Evolutionary conservation across 2,329 filamentous ascomycete species (phyloP), one percentile per base, ranked within the genome.

Genomic region (Aureobasidium pullulans): DNA sequence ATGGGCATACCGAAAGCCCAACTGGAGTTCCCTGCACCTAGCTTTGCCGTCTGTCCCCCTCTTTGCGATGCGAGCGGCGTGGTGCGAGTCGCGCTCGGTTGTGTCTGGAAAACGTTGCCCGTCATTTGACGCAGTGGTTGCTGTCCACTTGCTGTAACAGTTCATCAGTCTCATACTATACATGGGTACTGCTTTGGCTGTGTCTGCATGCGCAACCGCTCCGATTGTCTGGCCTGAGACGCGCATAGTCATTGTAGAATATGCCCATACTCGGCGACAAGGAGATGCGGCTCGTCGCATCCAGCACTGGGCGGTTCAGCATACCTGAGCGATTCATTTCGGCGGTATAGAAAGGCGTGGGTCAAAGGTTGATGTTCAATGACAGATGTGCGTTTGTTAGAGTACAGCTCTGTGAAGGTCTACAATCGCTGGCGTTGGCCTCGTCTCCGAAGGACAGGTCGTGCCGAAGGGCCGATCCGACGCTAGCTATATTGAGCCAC

Each of bases 71-170:
- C 54, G 43, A 63, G 53, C 23, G 61, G 59, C 29, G 59, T 54
- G 16, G 49, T 62, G 16, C 61, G 62, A 10, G 32, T 43, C 16
- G 53, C 42, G 32, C 46, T 62, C 43, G 65, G 63, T 61, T 67
- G 67, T 31, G 66, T 50, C 32, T 77, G 76, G 69, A 83, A 84
- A 69, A 77, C 73, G 60, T 72, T 74, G 67, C 79, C 76, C 62
- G 78, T 76, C 71, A 82, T 79, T 62, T 74, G 75, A 70, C 79
- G 77, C 64, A 82, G 68, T 64, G 76, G 73, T 71, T 81, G 79
- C 63, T 77, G 75, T 66, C 76, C 74, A 62, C 76, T 74, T 66
- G 75, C 79, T 81, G 66, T 10, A 37, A 37, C n/a, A 52, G 31
- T 3, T 19, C 13, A 13, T 59, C 46, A 59, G 56, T 29, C 40